Evolutionary conservation across 495 filamentous ascomycete genomes (phyloP), one percentile per base, ranked within the genome.

Genomic region (Hyaloscypha hepaticicola): DNA sequence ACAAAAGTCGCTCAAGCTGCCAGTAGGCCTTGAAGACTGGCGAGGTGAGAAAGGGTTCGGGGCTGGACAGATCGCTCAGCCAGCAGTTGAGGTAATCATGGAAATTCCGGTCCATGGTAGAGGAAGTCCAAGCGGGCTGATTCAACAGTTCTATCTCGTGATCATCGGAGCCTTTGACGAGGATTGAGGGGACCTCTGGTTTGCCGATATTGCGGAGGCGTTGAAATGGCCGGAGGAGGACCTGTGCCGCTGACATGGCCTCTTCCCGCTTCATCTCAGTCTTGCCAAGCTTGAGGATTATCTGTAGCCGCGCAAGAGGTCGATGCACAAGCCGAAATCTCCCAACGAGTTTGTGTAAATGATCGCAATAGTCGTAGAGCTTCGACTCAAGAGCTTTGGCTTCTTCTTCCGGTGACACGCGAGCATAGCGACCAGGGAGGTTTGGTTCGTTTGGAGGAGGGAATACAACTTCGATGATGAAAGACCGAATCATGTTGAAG

Each of bases 401-500:
- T 2, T 50, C 25, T 52, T 38, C 27, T 26, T 34, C 28, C 41
- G 25, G 19, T 41, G 55, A 33, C 61, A 11, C 14, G 21, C 51
- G 55, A 34, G 31, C 31, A 34, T 34, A 12, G 52, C 27, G 52
- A 49, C 33, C 26, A 45, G 21, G n/a, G 21, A 33, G 4, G 27
- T 64, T 57, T 64, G 51, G 29, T 25, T 1, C 22, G 55, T 2
- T 49, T 52, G 48, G 11, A 41, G 25, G 29, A 41, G 26, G 12
- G 24, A 60, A 55, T 29, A 45, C 8, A 55, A 65, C 60, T 38
- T 65, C 63, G 24, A 65, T 24, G n/a, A 22, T 5, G 48, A 65
- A 65, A 59, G 56, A 65, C 29, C 55, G 41, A 26, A 65, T 65
- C 45, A 59, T 65, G 19, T 60, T 53, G 48, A 66, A 66, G 33